Evolutionary conservation across 2,329 filamentous ascomycete species (phyloP).

Genomic region (Hymenoscyphus infarciens): DNA sequence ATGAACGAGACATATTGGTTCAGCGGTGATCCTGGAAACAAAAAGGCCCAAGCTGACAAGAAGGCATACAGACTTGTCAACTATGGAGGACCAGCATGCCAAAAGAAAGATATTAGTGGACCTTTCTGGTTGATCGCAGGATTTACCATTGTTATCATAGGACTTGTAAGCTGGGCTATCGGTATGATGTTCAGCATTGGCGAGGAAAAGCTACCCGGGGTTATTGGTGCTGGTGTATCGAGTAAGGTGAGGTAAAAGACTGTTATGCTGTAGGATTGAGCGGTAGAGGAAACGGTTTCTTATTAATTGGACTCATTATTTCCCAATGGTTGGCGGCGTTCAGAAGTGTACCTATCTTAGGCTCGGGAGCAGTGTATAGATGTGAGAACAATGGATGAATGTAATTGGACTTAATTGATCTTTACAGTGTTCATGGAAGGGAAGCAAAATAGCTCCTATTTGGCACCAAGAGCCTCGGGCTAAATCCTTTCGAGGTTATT

Average conservation of each 20-base stretch:
- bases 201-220: constrained; percentile 81
- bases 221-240: constrained; percentile 92
- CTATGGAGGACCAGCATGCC: constrained; percentile 84
- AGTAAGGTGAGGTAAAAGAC: constrained; percentile 47
- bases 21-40: constrained; percentile 29
- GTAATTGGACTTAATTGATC: background rate
- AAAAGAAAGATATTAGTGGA: constrained; percentile 86
- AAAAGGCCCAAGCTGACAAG: constrained; percentile 40
- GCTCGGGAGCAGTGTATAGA: constrained; percentile 25
- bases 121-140: constrained; percentile 84
- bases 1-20: constrained; percentile 41
- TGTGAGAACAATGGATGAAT: constrained; percentile 10
- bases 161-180: constrained; percentile 66
- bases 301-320: constrained; percentile 13
- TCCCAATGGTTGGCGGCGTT: constrained; percentile 25
- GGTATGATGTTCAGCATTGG: constrained; percentile 80
- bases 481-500: no score
- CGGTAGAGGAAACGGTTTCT: constrained; percentile 10
- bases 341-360: constrained; percentile 26
- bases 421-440: background rate
- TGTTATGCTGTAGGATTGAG: constrained; percentile 27
- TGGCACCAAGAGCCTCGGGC: no score
- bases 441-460: no score
- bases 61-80: constrained; percentile 55
- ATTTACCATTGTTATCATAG: constrained; percentile 67